Conservation (phyloP, 306 rosid genomes). For the Cicer judaicum region DNA sequence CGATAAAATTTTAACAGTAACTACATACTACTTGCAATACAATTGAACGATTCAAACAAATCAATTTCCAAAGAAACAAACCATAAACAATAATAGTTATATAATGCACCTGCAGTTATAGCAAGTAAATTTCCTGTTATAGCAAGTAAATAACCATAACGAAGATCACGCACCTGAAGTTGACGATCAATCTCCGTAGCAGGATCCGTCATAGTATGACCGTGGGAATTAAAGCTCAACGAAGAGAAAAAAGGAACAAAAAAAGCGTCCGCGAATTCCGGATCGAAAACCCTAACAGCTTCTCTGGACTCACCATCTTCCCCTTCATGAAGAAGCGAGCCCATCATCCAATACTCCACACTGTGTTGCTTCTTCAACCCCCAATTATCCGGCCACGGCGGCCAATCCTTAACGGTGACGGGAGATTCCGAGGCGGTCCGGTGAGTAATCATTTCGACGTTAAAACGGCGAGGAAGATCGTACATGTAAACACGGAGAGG, state of each 20-base stretch:
- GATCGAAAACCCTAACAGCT: slow-evolving; percentile 82
- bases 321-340: slow-evolving; percentile 68
- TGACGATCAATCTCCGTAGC: slow-evolving; percentile 72
- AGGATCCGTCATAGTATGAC: slow-evolving; percentile 90
- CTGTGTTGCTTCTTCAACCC: slow-evolving; percentile 92
- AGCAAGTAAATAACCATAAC: not conserved
- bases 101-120: not conserved
- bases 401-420: slow-evolving; percentile 62
- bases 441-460: slow-evolving; percentile 76
- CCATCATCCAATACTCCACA: slow-evolving; percentile 99
- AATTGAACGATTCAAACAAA: not conserved
- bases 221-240: slow-evolving; percentile 85
- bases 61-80: slow-evolving; percentile 13
- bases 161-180: slow-evolving; percentile 68
- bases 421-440: slow-evolving; percentile 57
- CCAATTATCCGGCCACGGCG: slow-evolving; percentile 80
- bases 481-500: slow-evolving; percentile 85
- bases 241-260: slow-evolving; percentile 96
- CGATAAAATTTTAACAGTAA: not conserved
- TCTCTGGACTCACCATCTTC: slow-evolving; percentile 51
- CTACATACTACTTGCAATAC: not conserved
- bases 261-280: slow-evolving; percentile 80
- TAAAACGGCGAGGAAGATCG: slow-evolving; percentile 94
- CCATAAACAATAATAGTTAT: not conserved
- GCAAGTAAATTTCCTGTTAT: not conserved